Base-by-base conservation (phyloP, 1,139 yeast species). In the Meyerozyma athensensis region DNA sequence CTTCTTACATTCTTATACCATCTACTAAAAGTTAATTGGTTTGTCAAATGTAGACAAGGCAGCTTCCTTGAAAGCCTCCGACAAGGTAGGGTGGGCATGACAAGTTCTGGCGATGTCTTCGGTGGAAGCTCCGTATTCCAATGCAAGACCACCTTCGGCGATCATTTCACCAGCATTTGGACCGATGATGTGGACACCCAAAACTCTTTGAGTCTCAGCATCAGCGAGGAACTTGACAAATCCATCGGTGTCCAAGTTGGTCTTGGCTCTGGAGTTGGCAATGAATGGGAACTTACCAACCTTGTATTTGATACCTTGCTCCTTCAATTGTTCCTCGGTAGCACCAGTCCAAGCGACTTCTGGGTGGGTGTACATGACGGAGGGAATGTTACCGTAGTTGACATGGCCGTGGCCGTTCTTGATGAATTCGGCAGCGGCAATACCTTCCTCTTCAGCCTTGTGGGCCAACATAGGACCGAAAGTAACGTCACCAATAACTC, bases 161-260 rank as follows among this genome's bases (percentile, higher is more conserved):
- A 94, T 92, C 96, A 94, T 87, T 75, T 94, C 99, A 69, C 99
- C 98, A 42, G 99, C 99, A 59, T 86, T 87, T 52, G 98, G 86
- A 54, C 98, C 98, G 53, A 90, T 83, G 63, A 94, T 92, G 72
- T 94, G 99, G 47, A 86, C 92, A 64, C 98, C 99, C 52, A 94
- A 74, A 32, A 94, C 79, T 63, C 98, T 81, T 70, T 94, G 96
- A 45, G 98, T 90, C 68, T 92, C 96, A 56, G 95, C 92, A 64
- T 94, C 98, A 47, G 96, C 90, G 48, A 94, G 65, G 62, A 92
- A 81, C 76, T 94, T 94, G 58, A 92, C 98, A 54, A 90, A 86
- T 43, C 99, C 99, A 52, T 94, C 98, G 41, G 97, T 83, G 65
- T 94, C 98, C 63, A 79, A 68, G 76, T 92, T 92, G 53, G 98